These are phyloP conservation scores for Ascochyta viciae-villosae DNA, from an alignment of 2,329 filamentous ascomycete species.

Conservation along the genomic window DNA sequence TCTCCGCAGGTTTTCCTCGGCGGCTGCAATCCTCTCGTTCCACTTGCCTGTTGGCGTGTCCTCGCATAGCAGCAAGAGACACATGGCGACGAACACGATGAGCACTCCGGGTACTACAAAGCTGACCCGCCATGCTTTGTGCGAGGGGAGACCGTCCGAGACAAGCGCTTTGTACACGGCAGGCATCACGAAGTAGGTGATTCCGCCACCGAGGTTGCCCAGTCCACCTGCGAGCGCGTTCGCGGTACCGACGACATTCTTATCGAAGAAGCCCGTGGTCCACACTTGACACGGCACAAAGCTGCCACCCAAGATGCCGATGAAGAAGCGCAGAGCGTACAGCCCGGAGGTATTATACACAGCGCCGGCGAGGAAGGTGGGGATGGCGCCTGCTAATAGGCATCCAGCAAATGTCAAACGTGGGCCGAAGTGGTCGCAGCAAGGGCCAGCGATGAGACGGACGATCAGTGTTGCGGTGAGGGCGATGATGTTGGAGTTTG, in stretches of 20 bases:
- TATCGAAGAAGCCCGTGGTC: conserved; percentile 91
- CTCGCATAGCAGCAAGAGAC: conserved; percentile 74
- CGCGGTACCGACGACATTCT: conserved; percentile 89
- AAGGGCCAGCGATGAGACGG: conserved; percentile 76
- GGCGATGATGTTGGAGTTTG: conserved; percentile 88
- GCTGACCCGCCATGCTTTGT: conserved; percentile 79
- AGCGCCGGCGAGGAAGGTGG: conserved; percentile 80
- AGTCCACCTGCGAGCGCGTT: conserved; percentile 77
- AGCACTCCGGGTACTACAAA: conserved; percentile 83
- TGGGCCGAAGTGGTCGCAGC: conserved; percentile 82
- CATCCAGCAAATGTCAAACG: conserved; percentile 78
- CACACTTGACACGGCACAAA: conserved; percentile 90
- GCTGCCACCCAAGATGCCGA: conserved; percentile 76
- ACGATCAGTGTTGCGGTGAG: conserved; percentile 60
- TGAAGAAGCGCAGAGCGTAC: conserved; percentile 77
- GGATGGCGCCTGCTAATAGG: conserved; percentile 77
- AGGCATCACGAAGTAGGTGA: conserved; percentile 77
- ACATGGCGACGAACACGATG: conserved; percentile 68
- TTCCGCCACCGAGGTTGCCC: conserved; percentile 38
- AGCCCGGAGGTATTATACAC: conserved; percentile 70
- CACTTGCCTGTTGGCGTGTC: conserved; percentile 84
- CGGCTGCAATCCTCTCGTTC: conserved; percentile 70
- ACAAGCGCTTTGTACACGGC: conserved; percentile 79
- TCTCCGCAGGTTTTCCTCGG: conserved; percentile 59
- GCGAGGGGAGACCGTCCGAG: conserved; percentile 62